These are phyloP conservation scores for Penicillium sp. DNA, from an alignment of 2,329 filamentous ascomycete genomes.

Conservation along the genomic window DNA sequence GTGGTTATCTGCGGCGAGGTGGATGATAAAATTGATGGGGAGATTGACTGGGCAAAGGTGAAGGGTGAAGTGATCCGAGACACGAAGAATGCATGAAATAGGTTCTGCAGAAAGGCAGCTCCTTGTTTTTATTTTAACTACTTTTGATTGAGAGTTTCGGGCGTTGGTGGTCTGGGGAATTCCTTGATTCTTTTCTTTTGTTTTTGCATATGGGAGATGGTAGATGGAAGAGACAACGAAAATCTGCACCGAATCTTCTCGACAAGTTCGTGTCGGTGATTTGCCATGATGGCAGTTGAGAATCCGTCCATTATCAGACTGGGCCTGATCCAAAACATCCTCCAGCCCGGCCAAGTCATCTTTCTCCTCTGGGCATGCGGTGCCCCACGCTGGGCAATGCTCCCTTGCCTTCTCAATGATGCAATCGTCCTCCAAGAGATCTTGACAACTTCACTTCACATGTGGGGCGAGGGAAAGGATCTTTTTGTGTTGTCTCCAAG, in stretches of 20 bases:
- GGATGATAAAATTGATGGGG: constrained; percentile 84
- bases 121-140: constrained; percentile 5
- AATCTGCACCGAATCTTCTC: neutral
- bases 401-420: constrained; percentile 4
- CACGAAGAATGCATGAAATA: constrained; percentile 72
- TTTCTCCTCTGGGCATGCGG: neutral
- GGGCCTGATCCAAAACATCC: neutral
- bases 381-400: neutral
- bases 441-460: constrained; percentile 4
- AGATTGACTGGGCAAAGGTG: constrained; percentile 92
- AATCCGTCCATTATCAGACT: neutral
- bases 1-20: constrained; percentile 88
- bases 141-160: constrained; percentile 9
- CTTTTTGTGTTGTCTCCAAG: neutral
- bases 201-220: constrained; percentile 11
- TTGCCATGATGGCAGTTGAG: neutral
- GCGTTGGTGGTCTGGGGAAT: constrained; percentile 16
- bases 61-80: constrained; percentile 80
- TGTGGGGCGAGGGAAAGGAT: neutral
- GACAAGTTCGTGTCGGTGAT: neutral
- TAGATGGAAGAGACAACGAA: neutral
- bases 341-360: neutral
- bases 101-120: neutral
- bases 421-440: neutral
- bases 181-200: neutral